Evolutionary conservation across 495 filamentous ascomycete genomes (phyloP).

Genomic region (Annulohypoxylon moriforme): DNA sequence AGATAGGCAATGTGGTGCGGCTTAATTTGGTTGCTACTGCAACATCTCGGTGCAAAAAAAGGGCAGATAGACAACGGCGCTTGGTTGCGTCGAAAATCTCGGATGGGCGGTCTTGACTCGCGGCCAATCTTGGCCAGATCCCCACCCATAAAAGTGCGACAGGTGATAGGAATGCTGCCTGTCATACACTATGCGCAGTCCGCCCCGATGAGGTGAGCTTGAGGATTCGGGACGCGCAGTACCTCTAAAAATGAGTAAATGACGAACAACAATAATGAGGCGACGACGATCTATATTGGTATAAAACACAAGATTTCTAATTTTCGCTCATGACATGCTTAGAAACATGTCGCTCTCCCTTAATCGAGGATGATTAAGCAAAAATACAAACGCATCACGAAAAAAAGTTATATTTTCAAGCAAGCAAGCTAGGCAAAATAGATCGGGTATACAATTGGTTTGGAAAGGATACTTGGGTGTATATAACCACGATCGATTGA

Average conservation of each 20-base stretch:
- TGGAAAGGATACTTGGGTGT: constrained; percentile 12
- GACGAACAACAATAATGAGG: constrained; percentile 21
- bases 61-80: constrained; percentile 33
- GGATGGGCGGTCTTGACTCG: constrained; percentile 43
- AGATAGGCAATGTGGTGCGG: constrained; percentile 3
- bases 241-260: constrained; percentile 38
- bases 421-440: constrained; percentile 34
- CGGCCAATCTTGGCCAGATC: constrained; percentile 40
- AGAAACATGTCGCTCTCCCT: background rate
- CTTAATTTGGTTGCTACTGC: constrained; percentile 25
- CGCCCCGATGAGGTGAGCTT: constrained; percentile 45
- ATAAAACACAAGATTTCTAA: constrained; percentile 11
- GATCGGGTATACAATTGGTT: constrained; percentile 21
- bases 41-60: constrained; percentile 21
- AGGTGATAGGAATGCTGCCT: constrained; percentile 47
- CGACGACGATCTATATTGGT: constrained; percentile 23
- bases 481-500: constrained; percentile 16
- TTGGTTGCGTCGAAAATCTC: constrained; percentile 37
- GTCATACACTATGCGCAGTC: constrained; percentile 41
- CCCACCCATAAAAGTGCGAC: constrained; percentile 44
- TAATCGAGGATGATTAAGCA: constrained; percentile 15
- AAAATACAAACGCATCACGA: constrained; percentile 32
- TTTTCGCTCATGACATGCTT: background rate
- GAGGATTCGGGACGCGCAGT: constrained; percentile 39
- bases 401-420: constrained; percentile 19